Evolutionary conservation across 768 basidiomycete species (phyloP), one percentile per base, ranked within the genome.

Genomic region (Suillus lakei): DNA sequence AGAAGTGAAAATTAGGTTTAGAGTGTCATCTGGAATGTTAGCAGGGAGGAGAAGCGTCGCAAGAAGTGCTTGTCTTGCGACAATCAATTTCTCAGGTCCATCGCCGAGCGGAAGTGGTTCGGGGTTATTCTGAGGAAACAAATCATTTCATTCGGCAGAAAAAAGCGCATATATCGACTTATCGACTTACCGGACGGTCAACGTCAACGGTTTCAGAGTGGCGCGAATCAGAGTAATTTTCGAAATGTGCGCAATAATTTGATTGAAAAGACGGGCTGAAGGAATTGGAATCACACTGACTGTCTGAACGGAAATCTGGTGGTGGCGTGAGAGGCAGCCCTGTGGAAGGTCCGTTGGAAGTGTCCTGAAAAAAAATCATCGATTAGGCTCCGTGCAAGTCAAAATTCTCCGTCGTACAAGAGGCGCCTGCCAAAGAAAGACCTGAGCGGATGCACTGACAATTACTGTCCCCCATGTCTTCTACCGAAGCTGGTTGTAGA

Each of bases 1-100:
- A 8, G 90, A 91, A 34, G 93, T 85, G 58, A 86, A 67, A 63
- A 93, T 88, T 0, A 91, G 92, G 60, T 84, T 87, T 54, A 93
- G 80, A 2, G 84, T 84, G 60, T 90, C 88, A 43, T 87, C 85
- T 0, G 91, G 91, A 43, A 87, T 83, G 60, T 84, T 84, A 2
- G 78, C 71, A 7, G 92, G 92, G 6, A 93, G 76, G 9, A 90
- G 90, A 46, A 93, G 84, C 3, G 78, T 69, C 1, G 86, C 85
- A 6, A 93, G 77, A 16, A 87, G 74, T 6, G 83, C 77, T 67
- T 88, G 84, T 74, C 91, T 80, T 4, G 84, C 82, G 51, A 82
- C 79, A 64, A 86, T 83, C 62, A 83, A 79, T 36, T 82, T 83
- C 54, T 81, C 74, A 0, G 77, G 75, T 28, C 66, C 60, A 28